A percentile compares a stretch with the other conserved stretches of the same genome.
These are phyloP conservation scores for Backusella psychrophila DNA, from an alignment of 192 early-diverging fungal species.

Conservation along the genomic window DNA sequence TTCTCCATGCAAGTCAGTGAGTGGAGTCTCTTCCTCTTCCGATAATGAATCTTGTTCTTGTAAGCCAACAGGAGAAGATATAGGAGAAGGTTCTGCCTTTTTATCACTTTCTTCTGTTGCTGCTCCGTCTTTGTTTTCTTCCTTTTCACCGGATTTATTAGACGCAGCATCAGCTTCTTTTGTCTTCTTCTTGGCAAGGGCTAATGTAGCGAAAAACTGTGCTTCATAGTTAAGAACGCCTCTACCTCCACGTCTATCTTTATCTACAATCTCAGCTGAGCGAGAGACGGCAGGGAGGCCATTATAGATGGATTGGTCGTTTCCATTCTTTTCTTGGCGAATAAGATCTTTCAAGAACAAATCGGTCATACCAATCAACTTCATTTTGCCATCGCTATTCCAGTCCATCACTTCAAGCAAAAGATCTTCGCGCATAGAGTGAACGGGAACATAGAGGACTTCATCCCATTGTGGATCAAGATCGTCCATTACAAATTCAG, in stretches of 20 bases:
- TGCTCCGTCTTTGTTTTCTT: not conserved
- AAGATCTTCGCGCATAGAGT: conserved; percentile 70
- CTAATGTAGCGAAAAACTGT: conserved; percentile 7
- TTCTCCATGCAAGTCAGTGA: conserved; percentile 36
- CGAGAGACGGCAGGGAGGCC: not conserved
- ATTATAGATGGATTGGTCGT: conserved; percentile 31
- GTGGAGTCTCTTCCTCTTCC: not conserved
- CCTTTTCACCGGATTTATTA: not conserved
- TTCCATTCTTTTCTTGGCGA: conserved; percentile 35
- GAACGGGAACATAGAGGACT: conserved; percentile 78
- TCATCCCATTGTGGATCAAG: conserved; percentile 93
- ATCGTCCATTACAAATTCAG: conserved; percentile 76
- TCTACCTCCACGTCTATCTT: conserved; percentile 1
- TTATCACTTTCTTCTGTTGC: not conserved
- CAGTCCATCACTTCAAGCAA: conserved; percentile 82
- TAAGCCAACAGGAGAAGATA: not conserved
- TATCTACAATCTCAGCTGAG: not conserved
- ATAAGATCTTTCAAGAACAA: conserved; percentile 63
- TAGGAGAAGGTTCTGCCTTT: not conserved
- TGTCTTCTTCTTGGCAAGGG: not conserved
- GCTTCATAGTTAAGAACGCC: not conserved
- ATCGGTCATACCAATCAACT: conserved; percentile 68
- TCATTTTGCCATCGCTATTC: conserved; percentile 83
- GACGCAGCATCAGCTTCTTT: not conserved
- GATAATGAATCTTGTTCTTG: not conserved